Evolutionary conservation across 2,329 filamentous ascomycete species (phyloP).

Genomic region (Incumbomyces delicatus): DNA sequence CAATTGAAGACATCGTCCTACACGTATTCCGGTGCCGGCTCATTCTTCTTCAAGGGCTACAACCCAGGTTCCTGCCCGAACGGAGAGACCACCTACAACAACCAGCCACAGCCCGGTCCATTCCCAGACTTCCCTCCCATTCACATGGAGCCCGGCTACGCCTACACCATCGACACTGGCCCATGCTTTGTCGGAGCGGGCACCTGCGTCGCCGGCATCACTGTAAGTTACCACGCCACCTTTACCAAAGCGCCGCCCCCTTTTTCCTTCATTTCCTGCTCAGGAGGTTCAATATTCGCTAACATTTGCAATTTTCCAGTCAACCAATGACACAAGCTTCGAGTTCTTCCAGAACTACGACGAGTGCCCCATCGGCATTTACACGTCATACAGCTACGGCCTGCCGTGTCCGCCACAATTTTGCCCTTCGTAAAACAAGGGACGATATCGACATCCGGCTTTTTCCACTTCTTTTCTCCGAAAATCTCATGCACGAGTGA

Average conservation of each 20-base stretch:
- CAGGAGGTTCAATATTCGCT: too few species aligned
- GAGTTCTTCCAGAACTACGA: conserved; percentile 58
- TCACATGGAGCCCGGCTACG: conserved; percentile 44
- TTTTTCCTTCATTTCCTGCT: too few species aligned
- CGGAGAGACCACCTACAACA: conserved; percentile 45
- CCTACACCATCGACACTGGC: conserved; percentile 37
- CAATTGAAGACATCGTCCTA: conserved; percentile 52
- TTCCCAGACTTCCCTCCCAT: conserved; percentile 32
- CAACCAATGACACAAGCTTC: conserved; percentile 42
- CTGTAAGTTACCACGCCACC: too few species aligned
- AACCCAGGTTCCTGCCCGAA: conserved; percentile 38
- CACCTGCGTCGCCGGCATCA: conserved; percentile 38
- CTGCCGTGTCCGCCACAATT: conserved; percentile 8
- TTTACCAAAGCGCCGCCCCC: too few species aligned
- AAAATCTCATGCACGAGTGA: too few species aligned
- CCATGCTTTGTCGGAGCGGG: conserved; percentile 22
- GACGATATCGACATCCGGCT: too few species aligned
- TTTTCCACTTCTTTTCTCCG: too few species aligned
- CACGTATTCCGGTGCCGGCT: conserved; percentile 45
- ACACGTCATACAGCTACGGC: conserved; percentile 19
- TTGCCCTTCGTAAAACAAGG: background rate
- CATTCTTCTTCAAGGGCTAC: conserved; percentile 41
- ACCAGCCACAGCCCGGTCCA: conserved; percentile 36
- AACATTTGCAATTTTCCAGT: too few species aligned
- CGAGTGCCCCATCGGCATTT: conserved; percentile 21